phyloP scores from a whole-genome alignment of 2,329 filamentous ascomycete genomes.

The Epicoccum sorghinum region DNA sequence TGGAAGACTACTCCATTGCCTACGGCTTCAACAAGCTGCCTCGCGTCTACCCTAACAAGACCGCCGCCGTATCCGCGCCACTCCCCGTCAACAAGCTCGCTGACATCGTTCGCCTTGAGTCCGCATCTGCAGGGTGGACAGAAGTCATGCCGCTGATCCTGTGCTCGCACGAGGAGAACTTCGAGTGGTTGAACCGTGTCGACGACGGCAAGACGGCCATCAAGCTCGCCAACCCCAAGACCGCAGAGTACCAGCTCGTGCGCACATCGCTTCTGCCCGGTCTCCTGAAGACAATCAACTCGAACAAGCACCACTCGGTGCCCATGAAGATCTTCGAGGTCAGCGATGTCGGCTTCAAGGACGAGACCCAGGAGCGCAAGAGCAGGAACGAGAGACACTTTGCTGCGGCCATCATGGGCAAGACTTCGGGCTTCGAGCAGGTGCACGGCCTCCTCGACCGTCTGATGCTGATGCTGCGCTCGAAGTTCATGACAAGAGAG shows the following conservation, averaged over 20 bases:
- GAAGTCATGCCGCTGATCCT: slow-evolving; percentile 96
- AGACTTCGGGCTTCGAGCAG: slow-evolving; percentile 91
- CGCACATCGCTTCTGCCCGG: slow-evolving; percentile 85
- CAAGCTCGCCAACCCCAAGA: slow-evolving; percentile 90
- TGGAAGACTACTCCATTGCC: slow-evolving; percentile 96
- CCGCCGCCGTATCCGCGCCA: slow-evolving; percentile 83
- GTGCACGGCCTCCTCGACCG: slow-evolving; percentile 94
- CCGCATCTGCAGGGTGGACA: slow-evolving; percentile 92
- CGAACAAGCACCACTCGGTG: slow-evolving; percentile 87
- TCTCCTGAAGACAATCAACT: slow-evolving; percentile 88
- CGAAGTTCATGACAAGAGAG: slow-evolving; percentile 77
- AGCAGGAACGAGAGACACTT: slow-evolving; percentile 92
- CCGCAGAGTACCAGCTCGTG: slow-evolving; percentile 89
- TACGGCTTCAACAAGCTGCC: slow-evolving; percentile 98
- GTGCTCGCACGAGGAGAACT: slow-evolving; percentile 98
- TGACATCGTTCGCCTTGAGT: slow-evolving; percentile 87
- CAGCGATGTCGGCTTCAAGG: slow-evolving; percentile 91
- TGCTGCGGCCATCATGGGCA: slow-evolving; percentile 94
- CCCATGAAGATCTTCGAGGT: slow-evolving; percentile 94
- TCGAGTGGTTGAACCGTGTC: slow-evolving; percentile 87
- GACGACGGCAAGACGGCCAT: slow-evolving; percentile 86
- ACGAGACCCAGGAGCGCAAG: slow-evolving; percentile 78
- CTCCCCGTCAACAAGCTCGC: slow-evolving; percentile 91
- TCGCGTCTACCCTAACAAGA: slow-evolving; percentile 82
- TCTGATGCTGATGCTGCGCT: slow-evolving; percentile 88